Base-by-base conservation (phyloP, 176 grass and related monocot genomes). In the Neostapfia colusana region DNA sequence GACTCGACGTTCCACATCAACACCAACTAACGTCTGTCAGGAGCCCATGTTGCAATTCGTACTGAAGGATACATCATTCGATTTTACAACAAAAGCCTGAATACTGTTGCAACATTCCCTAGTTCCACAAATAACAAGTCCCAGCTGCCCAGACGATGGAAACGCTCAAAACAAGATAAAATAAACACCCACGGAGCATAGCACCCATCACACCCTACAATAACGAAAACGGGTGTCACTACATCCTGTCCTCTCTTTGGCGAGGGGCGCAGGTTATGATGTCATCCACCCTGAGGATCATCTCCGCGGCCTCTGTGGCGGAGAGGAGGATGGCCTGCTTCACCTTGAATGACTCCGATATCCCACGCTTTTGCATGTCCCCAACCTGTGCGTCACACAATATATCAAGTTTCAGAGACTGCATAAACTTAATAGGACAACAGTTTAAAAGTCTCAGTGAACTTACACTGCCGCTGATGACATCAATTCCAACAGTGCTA, bases 401-500 rank as follows among this genome's bases (percentile, higher is more conserved):
- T 14, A 18, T 15, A 6, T 10, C 24, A 8, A 62, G 51, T 74
- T 74, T 37, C 75, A 74, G 44, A 62, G 13, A 5, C 14, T 43
- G 27, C 18, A 65, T 27, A 61, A 34, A 23, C 69, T 1, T 18
- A 2, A 45, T 24, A 13, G 54, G 26, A 11, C 10, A 17, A 34
- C 4, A 37, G 5, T 51, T 51, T 17, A 51, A 40, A 40, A 40
- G 48, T 10, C 39, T 48, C 45, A 4, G 13, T 48, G 45, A 48
- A 48, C 45, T 48, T 46, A 46, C 45, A 13, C 13, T 40, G 51
- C 91, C 91, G 12, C 82, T 82, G 44, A 95, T 86, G 69, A 99
- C 87, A 65, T 99, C 91, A 23, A 99, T 90, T 64, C 95, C 95
- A 83, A 80, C 65, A 73, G 79, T 83, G 49, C 79, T 78, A 1